Conservation (phyloP, 169 alveolate genomes). For the Eimeria brunetti region DNA sequence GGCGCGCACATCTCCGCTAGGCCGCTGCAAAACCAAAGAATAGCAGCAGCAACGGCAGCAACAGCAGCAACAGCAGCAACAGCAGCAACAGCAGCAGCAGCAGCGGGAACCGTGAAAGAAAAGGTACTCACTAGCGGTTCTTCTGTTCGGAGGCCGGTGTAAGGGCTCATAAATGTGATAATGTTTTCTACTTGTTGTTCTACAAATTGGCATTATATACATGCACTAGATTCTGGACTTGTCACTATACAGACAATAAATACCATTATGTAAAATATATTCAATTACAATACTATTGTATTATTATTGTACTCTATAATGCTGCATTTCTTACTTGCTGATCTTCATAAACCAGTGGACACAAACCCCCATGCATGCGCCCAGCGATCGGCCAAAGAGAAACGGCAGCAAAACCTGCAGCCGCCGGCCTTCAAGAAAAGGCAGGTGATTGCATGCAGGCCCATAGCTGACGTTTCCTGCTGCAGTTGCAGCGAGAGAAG, state of each 20-base stretch:
- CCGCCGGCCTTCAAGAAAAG: constrained; percentile 75
- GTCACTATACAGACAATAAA: background rate
- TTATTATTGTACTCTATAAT: too few species aligned
- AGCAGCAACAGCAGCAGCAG: background rate
- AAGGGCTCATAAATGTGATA: too few species aligned
- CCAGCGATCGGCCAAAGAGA: constrained; percentile 67
- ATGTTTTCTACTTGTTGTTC: too few species aligned
- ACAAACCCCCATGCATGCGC: constrained; percentile 78
- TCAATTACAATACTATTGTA: too few species aligned
- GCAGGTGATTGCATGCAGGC: constrained; percentile 65
- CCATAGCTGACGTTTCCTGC: constrained; percentile 8
- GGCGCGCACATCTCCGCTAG: constrained; percentile 70
- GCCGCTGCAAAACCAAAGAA: constrained; percentile 30
- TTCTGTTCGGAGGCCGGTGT: too few species aligned
- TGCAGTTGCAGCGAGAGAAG: background rate
- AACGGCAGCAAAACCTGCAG: constrained; percentile 45
- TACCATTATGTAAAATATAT: background rate
- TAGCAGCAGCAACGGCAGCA: too few species aligned
- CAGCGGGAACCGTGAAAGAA: too few species aligned
- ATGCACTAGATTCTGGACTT: too few species aligned
- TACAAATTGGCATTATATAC: too few species aligned
- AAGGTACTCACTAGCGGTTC: too few species aligned
- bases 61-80: too few species aligned
- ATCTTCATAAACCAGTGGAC: constrained; percentile 83
- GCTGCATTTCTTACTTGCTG: constrained; percentile 62